These are phyloP conservation scores for Aspergillus glaucus DNA, from an alignment of 2,329 filamentous ascomycete genomes.

Conservation along the genomic window DNA sequence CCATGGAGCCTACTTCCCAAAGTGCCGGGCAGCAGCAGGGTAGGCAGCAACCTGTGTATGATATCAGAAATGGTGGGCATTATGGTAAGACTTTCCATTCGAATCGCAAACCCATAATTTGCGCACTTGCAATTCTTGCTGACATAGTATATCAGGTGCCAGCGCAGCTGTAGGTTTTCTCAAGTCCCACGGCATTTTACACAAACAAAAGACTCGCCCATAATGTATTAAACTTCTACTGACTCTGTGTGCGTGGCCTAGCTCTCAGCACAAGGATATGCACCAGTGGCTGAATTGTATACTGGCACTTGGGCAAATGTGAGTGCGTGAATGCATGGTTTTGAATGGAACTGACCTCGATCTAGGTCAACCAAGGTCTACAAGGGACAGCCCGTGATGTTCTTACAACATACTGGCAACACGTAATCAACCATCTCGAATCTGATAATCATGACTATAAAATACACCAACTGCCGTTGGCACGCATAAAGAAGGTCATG, in stretches of 20 bases:
- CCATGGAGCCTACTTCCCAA: constrained; percentile 53
- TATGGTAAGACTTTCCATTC: constrained; percentile 53
- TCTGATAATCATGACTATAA: constrained; percentile 97
- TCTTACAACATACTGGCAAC: constrained; percentile 97
- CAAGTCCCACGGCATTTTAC: constrained; percentile 1
- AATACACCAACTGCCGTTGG: constrained; percentile 88
- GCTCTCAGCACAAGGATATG: constrained; percentile 81
- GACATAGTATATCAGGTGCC: constrained; percentile 47
- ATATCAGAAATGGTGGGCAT: constrained; percentile 67
- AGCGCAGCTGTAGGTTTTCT: constrained; percentile 57
- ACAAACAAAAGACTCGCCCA: too few species aligned
- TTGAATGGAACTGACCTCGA: constrained; percentile 1
- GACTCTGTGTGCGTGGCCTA: constrained; percentile 33
- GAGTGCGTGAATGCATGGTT: constrained; percentile 28
- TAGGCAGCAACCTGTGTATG: constrained; percentile 62
- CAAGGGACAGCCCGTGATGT: constrained; percentile 93
- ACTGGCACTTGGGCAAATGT: constrained; percentile 95
- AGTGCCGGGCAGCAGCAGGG: constrained; percentile 53
- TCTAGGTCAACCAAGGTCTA: constrained; percentile 87
- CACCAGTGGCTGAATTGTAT: constrained; percentile 83
- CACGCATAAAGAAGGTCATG: constrained; percentile 99
- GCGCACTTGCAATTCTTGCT: constrained; percentile 2
- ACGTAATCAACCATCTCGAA: constrained; percentile 93
- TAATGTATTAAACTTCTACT: constrained; percentile 1
- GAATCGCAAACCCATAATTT: neutral